Evolutionary conservation across 306 rosid genomes (phyloP).

Genomic region (Geum urbanum): DNA sequence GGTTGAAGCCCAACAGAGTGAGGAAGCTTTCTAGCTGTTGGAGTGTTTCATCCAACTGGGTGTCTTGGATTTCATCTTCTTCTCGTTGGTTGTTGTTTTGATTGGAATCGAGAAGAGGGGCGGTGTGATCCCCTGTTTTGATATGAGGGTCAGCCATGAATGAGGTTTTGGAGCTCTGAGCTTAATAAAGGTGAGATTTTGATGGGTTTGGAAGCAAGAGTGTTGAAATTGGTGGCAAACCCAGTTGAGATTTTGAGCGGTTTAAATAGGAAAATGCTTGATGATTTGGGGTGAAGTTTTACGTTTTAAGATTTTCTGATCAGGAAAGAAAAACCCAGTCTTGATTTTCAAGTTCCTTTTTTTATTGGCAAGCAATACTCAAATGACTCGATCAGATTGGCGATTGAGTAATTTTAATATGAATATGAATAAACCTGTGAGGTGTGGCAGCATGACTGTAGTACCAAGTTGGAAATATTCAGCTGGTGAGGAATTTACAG

Average conservation of each 20-base stretch:
- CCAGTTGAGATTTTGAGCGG: constrained; percentile 19
- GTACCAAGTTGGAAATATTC: not conserved
- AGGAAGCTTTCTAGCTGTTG: constrained; percentile 40
- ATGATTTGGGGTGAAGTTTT: constrained; percentile 6
- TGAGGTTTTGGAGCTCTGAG: not conserved
- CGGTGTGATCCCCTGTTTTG: constrained; percentile 36
- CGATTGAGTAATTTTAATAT: not conserved
- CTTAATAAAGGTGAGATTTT: constrained; percentile 5
- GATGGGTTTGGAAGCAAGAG: constrained; percentile 4
- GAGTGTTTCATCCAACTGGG: constrained; percentile 39
- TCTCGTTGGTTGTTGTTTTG: constrained; percentile 3
- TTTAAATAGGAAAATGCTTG: not conserved
- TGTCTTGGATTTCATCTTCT: constrained; percentile 25
- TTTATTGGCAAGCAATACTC: not conserved
- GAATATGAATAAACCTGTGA: not conserved
- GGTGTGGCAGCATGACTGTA: not conserved
- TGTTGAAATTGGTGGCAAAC: constrained; percentile 3
- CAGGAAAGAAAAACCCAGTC: not conserved
- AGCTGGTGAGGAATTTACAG: not conserved
- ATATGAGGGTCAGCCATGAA: constrained; percentile 40
- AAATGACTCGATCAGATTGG: not conserved
- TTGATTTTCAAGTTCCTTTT: not conserved
- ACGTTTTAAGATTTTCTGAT: not conserved
- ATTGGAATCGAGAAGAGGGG: constrained; percentile 37
- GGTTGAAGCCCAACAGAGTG: constrained; percentile 51